Base-by-base conservation (phyloP, 1,284 basidiomycete genomes). In the Cryptococcus sp. region DNA sequence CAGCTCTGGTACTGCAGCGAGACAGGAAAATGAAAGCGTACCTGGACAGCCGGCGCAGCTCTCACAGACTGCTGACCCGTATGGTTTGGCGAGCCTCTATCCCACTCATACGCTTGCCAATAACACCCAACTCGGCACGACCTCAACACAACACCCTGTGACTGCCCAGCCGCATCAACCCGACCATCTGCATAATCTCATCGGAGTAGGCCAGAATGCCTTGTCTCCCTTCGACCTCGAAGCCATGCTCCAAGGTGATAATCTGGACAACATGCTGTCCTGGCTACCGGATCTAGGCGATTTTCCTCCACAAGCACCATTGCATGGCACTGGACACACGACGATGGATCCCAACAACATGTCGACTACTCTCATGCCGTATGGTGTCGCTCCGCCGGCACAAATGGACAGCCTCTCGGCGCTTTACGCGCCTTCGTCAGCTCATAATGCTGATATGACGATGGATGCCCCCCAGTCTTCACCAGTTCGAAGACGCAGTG, bases 161-260 rank as follows among this genome's bases (percentile, higher is more conserved):
- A 45, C 42, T 22, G 30, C 13, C 30, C 42, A 45, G 22, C 42
- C 42, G 8, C 42, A 45, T 4, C 27, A 42, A 25, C 16, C 46
- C 16, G 42, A 48, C 47, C 47, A 46, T 22, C 25, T 49, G 16
- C 55, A 45, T 17, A 41, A 35, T 5, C n/a, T 57, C 22, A 47
- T 49, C 20, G 27, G 27, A 7, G 22, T 50, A 22, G 48, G 35
- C 17, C 52, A 46, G 19, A 47, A 35, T 17, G 54, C 30, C 20
- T 66, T 75, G 61, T 72, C 69, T 5, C 66, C 70, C 3, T 75
- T 75, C 55, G 75, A 77, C 52, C 68, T 77, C 25, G 72, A 77
- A 57, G 70, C 72, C 10, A 70, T 77, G 62, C 59, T 74, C 39
- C 67, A 70, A 52, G 61, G 57, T 39, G 52, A 64, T 39, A 65